Conservation (phyloP, 148 eudicot species). For the Chenopodium album region DNA sequence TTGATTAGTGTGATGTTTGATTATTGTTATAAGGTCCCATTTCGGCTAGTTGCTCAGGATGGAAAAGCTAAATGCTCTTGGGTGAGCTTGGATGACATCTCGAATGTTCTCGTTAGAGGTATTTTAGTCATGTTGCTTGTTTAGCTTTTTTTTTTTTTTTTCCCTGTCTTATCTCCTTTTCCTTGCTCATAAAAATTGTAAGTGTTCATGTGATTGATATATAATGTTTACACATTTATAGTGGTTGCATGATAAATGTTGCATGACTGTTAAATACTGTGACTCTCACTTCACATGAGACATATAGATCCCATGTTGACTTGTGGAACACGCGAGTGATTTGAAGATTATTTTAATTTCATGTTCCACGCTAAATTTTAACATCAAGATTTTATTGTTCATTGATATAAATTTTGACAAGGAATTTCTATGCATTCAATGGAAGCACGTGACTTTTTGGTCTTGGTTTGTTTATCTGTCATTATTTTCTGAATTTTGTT, state of each 20-base stretch:
- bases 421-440: not conserved
- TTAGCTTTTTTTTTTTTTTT: too few species aligned
- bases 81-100: conserved; percentile 78
- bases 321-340: not conserved
- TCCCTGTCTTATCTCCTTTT: not conserved
- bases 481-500: not conserved
- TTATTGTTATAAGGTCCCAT: conserved; percentile 66
- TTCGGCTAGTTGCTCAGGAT: conserved; percentile 91
- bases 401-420: not conserved
- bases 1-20: conserved; percentile 10
- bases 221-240: too few species aligned
- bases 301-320: not conserved
- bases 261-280: not conserved
- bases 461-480: not conserved
- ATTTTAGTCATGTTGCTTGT: conserved; percentile 1
- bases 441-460: not conserved
- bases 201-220: not conserved
- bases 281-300: not conserved
- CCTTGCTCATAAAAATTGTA: not conserved
- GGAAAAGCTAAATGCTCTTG: conserved; percentile 94
- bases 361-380: not conserved
- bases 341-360: not conserved
- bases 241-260: not conserved
- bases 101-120: conserved; percentile 81
- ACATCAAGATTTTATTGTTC: not conserved